phyloP scores from a whole-genome alignment of 345 rosid species.

The Linum lewisii region DNA sequence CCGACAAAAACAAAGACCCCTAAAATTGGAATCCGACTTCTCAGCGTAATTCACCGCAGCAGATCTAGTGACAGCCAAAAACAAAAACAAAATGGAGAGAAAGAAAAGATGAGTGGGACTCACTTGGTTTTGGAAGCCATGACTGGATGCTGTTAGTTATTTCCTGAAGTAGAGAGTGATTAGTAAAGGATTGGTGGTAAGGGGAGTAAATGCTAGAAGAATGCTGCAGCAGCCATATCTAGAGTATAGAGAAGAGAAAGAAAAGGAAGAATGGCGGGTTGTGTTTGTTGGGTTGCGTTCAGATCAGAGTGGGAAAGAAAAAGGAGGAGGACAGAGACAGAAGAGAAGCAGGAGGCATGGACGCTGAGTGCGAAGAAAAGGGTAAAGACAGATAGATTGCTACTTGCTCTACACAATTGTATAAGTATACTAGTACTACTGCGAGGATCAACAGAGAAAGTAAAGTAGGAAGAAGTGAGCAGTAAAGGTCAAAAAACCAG shows the following conservation, averaged over 20 bases:
- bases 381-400: no score
- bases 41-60: constrained; percentile 2
- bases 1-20: constrained; percentile 1
- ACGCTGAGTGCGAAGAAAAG: no score
- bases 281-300: background rate
- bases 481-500: no score
- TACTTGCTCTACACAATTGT: no score
- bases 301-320: constrained; percentile 2
- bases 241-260: background rate
- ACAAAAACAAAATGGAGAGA: background rate
- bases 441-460: no score
- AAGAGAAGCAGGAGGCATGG: no score
- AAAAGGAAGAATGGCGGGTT: background rate
- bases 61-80: constrained; percentile 22
- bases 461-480: no score
- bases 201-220: background rate
- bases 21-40: background rate
- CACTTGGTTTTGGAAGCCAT: constrained; percentile 67
- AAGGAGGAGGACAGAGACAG: background rate
- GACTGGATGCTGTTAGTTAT: background rate
- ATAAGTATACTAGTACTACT: no score
- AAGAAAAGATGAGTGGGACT: constrained; percentile 13
- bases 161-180: background rate
- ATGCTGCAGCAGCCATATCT: background rate
- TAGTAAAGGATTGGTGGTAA: constrained; percentile 3